Percentiles rank a stretch among this genome's conserved stretches.
phyloP scores from a whole-genome alignment of 306 rosid species.

The Vicia faba region DNA sequence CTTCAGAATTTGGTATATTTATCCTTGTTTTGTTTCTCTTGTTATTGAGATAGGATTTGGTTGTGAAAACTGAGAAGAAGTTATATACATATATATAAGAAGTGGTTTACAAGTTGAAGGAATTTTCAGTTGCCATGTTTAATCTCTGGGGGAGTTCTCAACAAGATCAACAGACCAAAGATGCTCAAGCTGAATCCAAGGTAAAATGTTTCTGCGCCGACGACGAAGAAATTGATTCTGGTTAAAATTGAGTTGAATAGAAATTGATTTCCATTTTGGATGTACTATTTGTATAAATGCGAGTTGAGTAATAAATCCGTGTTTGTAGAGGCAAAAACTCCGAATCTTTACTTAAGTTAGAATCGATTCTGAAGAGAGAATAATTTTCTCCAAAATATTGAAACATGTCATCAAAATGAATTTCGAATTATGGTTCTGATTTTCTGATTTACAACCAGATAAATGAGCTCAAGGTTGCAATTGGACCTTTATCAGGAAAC shows the following conservation, averaged over 20 bases:
- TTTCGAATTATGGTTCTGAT: slow-evolving; percentile 14
- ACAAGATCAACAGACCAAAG: slow-evolving; percentile 33
- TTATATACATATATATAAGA: slow-evolving; percentile 2
- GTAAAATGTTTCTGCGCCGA: slow-evolving; percentile 18
- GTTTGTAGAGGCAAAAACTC: neutral
- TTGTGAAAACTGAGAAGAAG: slow-evolving; percentile 21
- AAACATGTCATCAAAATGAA: too few species aligned
- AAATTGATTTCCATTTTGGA: neutral
- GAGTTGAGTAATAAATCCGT: neutral
- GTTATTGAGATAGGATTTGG: slow-evolving; percentile 28
- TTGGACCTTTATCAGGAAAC: slow-evolving; percentile 71
- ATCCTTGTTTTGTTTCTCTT: neutral
- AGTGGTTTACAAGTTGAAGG: slow-evolving; percentile 19
- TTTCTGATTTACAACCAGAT: slow-evolving; percentile 46
- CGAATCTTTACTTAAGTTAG: neutral
- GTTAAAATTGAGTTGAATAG: neutral
- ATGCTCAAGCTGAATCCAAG: slow-evolving; percentile 45
- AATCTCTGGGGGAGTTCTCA: slow-evolving; percentile 44
- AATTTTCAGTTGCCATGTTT: slow-evolving; percentile 43
- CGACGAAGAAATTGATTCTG: neutral
- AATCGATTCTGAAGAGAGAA: too few species aligned
- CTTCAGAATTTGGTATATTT: slow-evolving; percentile 3
- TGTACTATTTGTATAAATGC: neutral
- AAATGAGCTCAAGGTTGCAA: slow-evolving; percentile 62
- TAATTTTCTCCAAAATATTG: too few species aligned